Percentiles rank a stretch among this genome's conserved stretches.
Conservation (phyloP, 2,329 filamentous ascomycete species). For the Penicillium sp. region DNA sequence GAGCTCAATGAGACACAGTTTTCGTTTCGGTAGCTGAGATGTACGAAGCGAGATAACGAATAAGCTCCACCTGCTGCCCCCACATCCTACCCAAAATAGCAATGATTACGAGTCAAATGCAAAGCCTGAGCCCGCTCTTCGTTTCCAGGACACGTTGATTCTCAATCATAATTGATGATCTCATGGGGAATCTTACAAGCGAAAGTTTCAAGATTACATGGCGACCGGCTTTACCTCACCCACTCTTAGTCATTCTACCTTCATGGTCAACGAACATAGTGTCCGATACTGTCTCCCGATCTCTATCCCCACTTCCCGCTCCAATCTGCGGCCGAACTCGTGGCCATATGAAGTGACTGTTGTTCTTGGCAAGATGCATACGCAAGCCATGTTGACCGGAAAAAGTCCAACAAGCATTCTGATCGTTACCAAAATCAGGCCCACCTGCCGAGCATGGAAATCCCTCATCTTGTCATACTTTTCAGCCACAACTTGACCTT, state of each 20-base stretch:
- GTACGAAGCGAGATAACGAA: constrained; percentile 10
- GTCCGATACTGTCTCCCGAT: neutral
- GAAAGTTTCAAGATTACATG: neutral
- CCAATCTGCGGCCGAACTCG: neutral
- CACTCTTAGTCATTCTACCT: neutral
- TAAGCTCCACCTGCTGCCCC: constrained; percentile 8
- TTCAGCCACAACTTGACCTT: neutral
- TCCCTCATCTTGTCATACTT: neutral
- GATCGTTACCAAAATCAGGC: neutral
- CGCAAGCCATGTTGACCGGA: neutral
- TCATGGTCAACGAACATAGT: neutral
- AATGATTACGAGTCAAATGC: constrained; percentile 4
- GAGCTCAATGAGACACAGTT: neutral
- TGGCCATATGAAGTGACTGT: neutral
- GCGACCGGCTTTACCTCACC: neutral
- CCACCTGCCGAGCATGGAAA: neutral
- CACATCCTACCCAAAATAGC: neutral
- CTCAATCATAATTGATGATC: neutral
- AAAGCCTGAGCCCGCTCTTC: neutral
- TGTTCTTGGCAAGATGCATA: neutral
- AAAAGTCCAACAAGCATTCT: neutral
- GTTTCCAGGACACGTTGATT: neutral
- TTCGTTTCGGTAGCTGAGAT: constrained; percentile 8
- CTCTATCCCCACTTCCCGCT: neutral
- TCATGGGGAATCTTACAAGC: neutral